phyloP scores from a whole-genome alignment of 352 stramenopile species.

The Phytophthora foliorum region DNA sequence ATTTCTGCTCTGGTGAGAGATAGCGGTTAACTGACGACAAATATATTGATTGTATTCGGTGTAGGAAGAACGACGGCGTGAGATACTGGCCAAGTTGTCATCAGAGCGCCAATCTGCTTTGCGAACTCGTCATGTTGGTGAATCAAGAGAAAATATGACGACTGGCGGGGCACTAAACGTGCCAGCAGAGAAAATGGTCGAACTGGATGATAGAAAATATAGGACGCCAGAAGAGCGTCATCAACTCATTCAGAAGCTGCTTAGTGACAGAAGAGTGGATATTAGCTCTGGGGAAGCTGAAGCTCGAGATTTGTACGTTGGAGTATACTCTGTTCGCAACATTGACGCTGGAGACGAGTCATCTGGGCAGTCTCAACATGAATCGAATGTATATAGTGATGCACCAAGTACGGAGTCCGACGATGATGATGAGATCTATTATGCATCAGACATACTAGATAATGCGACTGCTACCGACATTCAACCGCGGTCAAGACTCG shows the following conservation, averaged over 20 bases:
- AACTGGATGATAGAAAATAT: constrained; percentile 12
- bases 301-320: background rate
- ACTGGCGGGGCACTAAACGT: background rate
- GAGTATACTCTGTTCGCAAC: background rate
- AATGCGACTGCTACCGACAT: constrained; percentile 25
- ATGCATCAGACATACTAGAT: constrained; percentile 58
- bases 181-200: background rate
- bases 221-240: constrained; percentile 27
- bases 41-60: background rate
- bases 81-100: constrained; percentile 78
- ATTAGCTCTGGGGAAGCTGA: background rate
- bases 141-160: background rate
- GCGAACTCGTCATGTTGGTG: constrained; percentile 10
- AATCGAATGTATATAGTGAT: background rate
- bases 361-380: constrained; percentile 1
- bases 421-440: constrained; percentile 55
- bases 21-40: background rate
- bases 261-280: constrained; percentile 15
- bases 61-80: constrained; percentile 63
- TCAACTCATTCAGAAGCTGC: constrained; percentile 40
- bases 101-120: constrained; percentile 59
- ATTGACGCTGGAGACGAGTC: constrained; percentile 7
- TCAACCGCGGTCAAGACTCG: constrained; percentile 32
- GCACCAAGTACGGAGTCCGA: constrained; percentile 20
- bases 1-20: background rate